Evolutionary conservation across 305 asterid species (phyloP).

Genomic region (Plantago coronopus): DNA sequence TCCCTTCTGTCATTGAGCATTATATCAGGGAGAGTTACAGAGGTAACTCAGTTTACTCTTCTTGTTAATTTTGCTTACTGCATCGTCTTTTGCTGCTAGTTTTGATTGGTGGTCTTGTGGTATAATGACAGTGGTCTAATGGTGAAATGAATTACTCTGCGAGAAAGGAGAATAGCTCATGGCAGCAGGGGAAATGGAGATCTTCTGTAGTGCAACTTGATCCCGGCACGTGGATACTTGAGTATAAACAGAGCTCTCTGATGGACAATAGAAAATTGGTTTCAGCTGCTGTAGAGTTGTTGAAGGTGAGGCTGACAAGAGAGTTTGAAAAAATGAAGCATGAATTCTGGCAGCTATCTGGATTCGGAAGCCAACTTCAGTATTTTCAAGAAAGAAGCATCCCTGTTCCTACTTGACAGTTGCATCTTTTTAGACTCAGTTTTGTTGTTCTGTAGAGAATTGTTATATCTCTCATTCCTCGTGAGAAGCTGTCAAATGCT

Average conservation of each 20-base stretch:
- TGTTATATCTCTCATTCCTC: constrained; percentile 36
- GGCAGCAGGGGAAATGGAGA: constrained; percentile 69
- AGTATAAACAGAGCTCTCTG: constrained; percentile 46
- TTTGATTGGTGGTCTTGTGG: neutral
- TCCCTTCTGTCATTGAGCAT: constrained; percentile 50
- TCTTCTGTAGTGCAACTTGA: constrained; percentile 65
- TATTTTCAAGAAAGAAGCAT: constrained; percentile 22
- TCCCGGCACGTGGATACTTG: constrained; percentile 78
- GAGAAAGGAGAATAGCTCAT: constrained; percentile 43
- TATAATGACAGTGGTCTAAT: constrained; percentile 48
- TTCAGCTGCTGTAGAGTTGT: constrained; percentile 46
- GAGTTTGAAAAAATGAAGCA: constrained; percentile 43
- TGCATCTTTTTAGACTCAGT: neutral
- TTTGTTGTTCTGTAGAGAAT: constrained; percentile 17
- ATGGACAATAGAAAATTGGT: constrained; percentile 45
- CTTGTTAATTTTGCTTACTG: neutral
- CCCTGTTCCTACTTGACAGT: constrained; percentile 46
- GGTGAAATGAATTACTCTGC: constrained; percentile 37
- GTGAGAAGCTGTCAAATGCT: constrained; percentile 28
- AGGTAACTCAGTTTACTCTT: constrained; percentile 35
- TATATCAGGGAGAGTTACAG: constrained; percentile 65
- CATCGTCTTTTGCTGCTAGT: neutral
- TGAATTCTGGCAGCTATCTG: constrained; percentile 41
- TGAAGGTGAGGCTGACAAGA: constrained; percentile 45
- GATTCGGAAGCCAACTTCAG: constrained; percentile 28